A percentile compares a stretch with the other conserved stretches of the same genome.
Conservation (phyloP, 1,284 basidiomycete genomes). For the Trichosporon sp. region DNA sequence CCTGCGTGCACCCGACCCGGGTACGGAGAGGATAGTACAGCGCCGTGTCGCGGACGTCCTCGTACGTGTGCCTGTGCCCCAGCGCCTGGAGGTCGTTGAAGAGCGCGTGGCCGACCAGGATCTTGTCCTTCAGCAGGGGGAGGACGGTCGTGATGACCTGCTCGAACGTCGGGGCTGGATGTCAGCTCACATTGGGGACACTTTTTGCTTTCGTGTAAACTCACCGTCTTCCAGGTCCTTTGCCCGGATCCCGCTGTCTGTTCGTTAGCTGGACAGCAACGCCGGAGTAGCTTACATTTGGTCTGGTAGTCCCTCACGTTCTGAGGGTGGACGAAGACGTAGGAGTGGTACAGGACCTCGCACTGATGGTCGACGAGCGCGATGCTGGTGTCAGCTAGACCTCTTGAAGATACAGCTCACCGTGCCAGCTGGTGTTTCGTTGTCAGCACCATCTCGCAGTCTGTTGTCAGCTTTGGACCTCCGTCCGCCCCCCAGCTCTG, state of each 20-base stretch:
- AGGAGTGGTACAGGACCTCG: conserved; percentile 57
- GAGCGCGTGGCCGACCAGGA: conserved; percentile 89
- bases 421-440: conserved; percentile 2
- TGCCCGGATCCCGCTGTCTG: conserved; percentile 57
- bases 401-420: not conserved
- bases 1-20: conserved; percentile 36
- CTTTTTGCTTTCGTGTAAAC: conserved; percentile 17
- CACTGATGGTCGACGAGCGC: conserved; percentile 60
- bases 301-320: conserved; percentile 61
- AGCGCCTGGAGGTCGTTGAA: conserved; percentile 81
- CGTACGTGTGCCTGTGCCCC: conserved; percentile 59
- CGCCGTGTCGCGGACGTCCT: conserved; percentile 60
- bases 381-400: conserved; percentile 36
- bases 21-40: conserved; percentile 58
- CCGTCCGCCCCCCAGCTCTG: too few relatives aligned
- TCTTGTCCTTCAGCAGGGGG: conserved; percentile 72
- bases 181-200: not conserved
- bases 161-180: conserved; percentile 73
- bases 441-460: conserved; percentile 8
- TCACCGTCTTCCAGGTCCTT: conserved; percentile 57
- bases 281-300: conserved; percentile 43
- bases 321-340: conserved; percentile 57
- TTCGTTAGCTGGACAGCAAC: not conserved
- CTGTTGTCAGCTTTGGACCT: not conserved
- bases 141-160: conserved; percentile 76